Evolutionary conservation across 202 grass and related monocot genomes (phyloP).

Genomic region (Saccharum hybrid): DNA sequence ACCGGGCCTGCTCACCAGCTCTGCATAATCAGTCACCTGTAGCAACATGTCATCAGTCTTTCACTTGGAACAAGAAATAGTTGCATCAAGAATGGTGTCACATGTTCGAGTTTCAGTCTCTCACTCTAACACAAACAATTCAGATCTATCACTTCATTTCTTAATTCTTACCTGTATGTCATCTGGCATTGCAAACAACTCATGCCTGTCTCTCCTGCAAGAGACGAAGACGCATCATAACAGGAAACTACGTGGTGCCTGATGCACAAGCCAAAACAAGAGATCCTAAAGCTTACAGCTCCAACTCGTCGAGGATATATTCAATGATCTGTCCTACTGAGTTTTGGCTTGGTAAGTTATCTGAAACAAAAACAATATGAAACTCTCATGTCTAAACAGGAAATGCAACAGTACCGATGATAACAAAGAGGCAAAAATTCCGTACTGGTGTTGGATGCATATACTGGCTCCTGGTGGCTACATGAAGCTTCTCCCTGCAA

Average conservation of each 20-base stretch:
- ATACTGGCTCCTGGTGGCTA: slow-evolving; percentile 42
- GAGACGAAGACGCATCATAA: slow-evolving; percentile 6
- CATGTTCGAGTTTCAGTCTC: background rate
- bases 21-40: slow-evolving; percentile 70
- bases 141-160: slow-evolving; percentile 1
- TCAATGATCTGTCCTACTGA: slow-evolving; percentile 66
- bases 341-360: slow-evolving; percentile 43
- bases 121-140: background rate
- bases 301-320: slow-evolving; percentile 77
- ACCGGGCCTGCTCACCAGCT: slow-evolving; percentile 75
- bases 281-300: slow-evolving; percentile 58
- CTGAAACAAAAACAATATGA: slow-evolving; percentile 46
- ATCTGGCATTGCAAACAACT: slow-evolving; percentile 94
- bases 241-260: background rate
- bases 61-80: background rate
- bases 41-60: background rate
- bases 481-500: slow-evolving; percentile 61
- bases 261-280: background rate
- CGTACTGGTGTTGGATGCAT: slow-evolving; percentile 40
- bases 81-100: background rate
- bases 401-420: background rate
- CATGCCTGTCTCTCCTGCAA: slow-evolving; percentile 80
- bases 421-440: background rate
- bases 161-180: slow-evolving; percentile 59
- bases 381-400: slow-evolving; percentile 18